These are phyloP conservation scores for Trichophaea hybrida DNA, from an alignment of 2,329 filamentous ascomycete genomes.

Conservation along the genomic window DNA sequence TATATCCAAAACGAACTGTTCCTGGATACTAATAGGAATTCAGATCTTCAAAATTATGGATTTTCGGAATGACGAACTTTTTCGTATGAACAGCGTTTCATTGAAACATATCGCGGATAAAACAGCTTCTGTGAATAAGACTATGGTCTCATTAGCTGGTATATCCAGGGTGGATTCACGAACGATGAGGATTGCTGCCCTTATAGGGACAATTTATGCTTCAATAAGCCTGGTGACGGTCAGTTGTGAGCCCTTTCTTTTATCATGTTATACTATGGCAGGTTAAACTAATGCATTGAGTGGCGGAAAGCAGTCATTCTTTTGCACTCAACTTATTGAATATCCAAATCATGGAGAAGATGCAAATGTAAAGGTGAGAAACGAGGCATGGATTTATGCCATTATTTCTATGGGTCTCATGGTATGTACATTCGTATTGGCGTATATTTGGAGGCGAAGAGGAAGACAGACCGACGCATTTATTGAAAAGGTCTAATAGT, in stretches of 20 bases:
- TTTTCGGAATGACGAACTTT: conserved; percentile 1
- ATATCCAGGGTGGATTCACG: not conserved
- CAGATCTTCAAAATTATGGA: no score
- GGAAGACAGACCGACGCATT: no score
- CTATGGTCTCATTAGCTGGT: not conserved
- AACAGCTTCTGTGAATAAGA: not conserved
- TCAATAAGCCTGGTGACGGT: conserved; percentile 1
- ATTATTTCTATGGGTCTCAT: not conserved
- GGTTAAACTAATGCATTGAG: not conserved
- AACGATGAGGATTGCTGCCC: not conserved
- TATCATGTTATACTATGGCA: not conserved
- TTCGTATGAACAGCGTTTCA: not conserved
- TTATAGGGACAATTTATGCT: not conserved
- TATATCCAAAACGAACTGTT: not conserved
- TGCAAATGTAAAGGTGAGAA: not conserved
- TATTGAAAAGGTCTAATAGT: no score
- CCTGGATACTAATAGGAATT: not conserved
- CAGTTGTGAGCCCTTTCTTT: not conserved
- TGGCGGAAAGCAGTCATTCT: not conserved
- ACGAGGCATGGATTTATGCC: conserved; percentile 3
- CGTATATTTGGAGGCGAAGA: not conserved
- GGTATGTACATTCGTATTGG: not conserved
- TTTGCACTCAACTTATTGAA: not conserved
- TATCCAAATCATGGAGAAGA: not conserved
- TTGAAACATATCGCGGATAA: not conserved